Evolutionary conservation across 2,329 filamentous ascomycete species (phyloP), one percentile per base, ranked within the genome.

Genomic region (Fusarium neocosmosporiellum): DNA sequence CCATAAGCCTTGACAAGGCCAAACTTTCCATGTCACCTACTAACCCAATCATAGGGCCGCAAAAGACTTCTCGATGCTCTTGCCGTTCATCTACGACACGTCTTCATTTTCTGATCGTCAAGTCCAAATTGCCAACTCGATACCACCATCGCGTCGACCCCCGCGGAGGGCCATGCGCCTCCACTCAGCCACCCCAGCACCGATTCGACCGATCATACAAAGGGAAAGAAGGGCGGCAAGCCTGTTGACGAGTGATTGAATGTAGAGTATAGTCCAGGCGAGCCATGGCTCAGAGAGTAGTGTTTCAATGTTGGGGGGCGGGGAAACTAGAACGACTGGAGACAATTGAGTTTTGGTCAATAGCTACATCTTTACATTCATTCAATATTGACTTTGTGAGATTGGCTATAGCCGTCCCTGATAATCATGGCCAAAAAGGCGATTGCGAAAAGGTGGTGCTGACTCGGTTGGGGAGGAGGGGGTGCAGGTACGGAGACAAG

Each of bases 181-280:
- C 2, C 39, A 13, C 20, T 13, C 11, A 14, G 20, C 7, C 39
- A 2, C 11, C 6, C 39, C 39, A 22, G 6, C 20, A 2, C 11
- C 3, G 13, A 24, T 16, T 0, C 39, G 39, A 8, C 6, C 3
- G 11, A 43, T 4, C 6, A 8, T 24, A 16, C 39, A 2, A 0
- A 16, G 13, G 20, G 7, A 2, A 22, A 24, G 20, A 43, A 43
- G 13, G 13, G 39, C 4, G 20, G 9, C 11, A 20, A 7, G 20
- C 0, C 20, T 14, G 2, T 22, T 20, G 20, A 20, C 6, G 24
- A 24, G 13, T 43, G 20, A 43, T 43, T 24, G 18, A 1, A 14
- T 14, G 7, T 20, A 0, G 4, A n/a, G 9, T n/a, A n/a, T 37
- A 37, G 4, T 43, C 2, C 3, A 43, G 1, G 6, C 1, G 0